These are phyloP conservation scores for Baorangia bicolor DNA, from an alignment of 768 basidiomycete genomes.

Conservation along the genomic window DNA sequence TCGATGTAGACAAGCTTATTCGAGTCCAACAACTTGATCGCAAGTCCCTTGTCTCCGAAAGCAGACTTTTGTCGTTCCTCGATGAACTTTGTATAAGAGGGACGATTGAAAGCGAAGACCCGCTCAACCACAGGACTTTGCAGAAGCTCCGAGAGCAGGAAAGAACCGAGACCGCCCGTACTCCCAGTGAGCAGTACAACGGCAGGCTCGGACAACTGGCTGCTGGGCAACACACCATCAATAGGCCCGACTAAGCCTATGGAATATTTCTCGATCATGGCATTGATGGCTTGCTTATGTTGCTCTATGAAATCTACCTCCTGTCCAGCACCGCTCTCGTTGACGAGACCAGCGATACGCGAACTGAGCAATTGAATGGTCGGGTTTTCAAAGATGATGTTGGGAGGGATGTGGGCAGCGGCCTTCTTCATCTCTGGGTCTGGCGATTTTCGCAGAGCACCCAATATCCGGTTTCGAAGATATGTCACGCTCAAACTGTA, in stretches of 20 bases:
- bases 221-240: conserved; percentile 10
- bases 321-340: not conserved
- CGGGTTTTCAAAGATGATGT: conserved; percentile 40
- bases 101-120: conserved; percentile 37
- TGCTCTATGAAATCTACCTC: conserved; percentile 1
- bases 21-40: conserved; percentile 25
- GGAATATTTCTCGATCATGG: conserved; percentile 42
- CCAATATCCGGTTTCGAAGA: conserved; percentile 25
- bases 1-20: conserved; percentile 37
- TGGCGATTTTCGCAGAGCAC: conserved; percentile 31
- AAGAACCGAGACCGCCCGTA: conserved; percentile 42
- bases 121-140: conserved; percentile 19
- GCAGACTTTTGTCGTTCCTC: conserved; percentile 27
- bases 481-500: conserved; percentile 31
- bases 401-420: conserved; percentile 24
- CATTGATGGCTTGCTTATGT: conserved; percentile 29
- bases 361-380: conserved; percentile 38
- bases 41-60: conserved; percentile 34
- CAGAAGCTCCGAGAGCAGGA: conserved; percentile 34
- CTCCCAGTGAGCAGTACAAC: conserved; percentile 41
- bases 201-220: conserved; percentile 2
- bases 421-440: conserved; percentile 29
- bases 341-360: conserved; percentile 13
- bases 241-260: conserved; percentile 11
- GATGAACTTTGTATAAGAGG: conserved; percentile 14